Conservation (phyloP, 2,329 filamentous ascomycete species). For the Rhynchosporium agropyri region DNA sequence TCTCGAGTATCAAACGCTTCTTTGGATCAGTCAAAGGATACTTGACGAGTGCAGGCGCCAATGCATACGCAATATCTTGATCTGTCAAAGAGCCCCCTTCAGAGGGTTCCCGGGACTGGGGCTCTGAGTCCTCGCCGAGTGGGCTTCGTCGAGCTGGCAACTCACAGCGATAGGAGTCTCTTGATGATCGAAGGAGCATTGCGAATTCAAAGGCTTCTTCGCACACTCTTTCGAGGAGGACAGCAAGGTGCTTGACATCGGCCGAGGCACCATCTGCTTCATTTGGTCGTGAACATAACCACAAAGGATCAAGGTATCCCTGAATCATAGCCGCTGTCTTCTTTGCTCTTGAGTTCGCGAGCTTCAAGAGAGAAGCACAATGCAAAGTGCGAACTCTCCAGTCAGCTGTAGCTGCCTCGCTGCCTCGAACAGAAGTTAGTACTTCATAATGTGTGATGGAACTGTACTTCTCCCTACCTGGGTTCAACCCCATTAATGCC, state of each 20-base stretch:
- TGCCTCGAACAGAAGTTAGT: not conserved
- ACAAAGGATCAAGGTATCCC: not conserved
- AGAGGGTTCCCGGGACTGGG: not conserved
- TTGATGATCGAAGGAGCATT: conserved; percentile 8
- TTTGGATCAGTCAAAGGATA: conserved; percentile 3
- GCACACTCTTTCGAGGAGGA: not conserved
- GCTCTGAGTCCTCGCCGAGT: not conserved
- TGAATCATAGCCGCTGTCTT: not conserved
- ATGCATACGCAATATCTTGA: not conserved
- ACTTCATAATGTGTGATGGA: no score
- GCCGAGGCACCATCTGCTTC: no score
- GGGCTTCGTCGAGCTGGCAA: not conserved
- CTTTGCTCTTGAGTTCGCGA: not conserved
- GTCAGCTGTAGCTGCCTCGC: not conserved
- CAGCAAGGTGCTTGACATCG: not conserved
- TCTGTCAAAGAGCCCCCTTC: not conserved
- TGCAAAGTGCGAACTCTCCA: conserved; percentile 17
- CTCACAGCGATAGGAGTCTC: conserved; percentile 2
- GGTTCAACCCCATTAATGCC: not conserved
- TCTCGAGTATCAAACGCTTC: conserved; percentile 16
- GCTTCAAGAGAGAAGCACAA: not conserved
- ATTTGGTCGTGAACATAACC: not conserved
- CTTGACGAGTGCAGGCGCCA: conserved; percentile 7
- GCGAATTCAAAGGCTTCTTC: conserved; percentile 2
- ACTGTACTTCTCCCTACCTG: not conserved